Base-by-base conservation (phyloP, 2,329 filamentous ascomycete species). In the Xylaria sp. region DNA sequence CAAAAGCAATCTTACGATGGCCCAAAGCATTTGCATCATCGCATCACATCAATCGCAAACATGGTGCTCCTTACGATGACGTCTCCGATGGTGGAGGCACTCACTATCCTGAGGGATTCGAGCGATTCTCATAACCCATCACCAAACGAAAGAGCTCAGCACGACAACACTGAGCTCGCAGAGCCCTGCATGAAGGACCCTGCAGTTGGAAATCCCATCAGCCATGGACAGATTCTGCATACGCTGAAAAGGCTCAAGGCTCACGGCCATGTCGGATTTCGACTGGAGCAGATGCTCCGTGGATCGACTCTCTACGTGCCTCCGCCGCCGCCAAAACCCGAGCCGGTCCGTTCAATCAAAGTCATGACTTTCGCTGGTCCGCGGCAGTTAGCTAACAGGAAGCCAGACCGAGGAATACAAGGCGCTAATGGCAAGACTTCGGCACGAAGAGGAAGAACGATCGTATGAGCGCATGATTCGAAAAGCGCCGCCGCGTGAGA, bases 11-110 rank as follows among this genome's bases (percentile, higher is more conserved):
- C 25, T n/a, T 62, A 31, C 58, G 18, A 63, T 62, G 60, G 48
- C 48, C 9, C 50, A 55, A 41, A 55, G 2, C 23, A 68, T 25
- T 25, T 51, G 5, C 66, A 62, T 50, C 55, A 44, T 61, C 65
- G 57, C 46, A 69, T 34, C 52, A 54, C 46, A 67, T 50, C 66
- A 25, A 66, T 44, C 61, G 51, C 57, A 66, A 71, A 64, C 18
- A 95, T 95, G 92, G 92, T 94, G 20, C 84, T 92, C 52, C 88
- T 96, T 51, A 92, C 90, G n/a, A 91, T 94, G 85, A 94, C 92
- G 3, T 79, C 87, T 74, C 83, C 87, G 73, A 88, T 93, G 37
- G 88, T 91, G 81, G 88, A 89, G 78, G 91, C 87, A 0, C 76
- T 94, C 12, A 75, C 83, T 18, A 79, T 74, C 67, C 69, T 82